Conservation (phyloP, 2,329 filamentous ascomycete genomes). For the Trichoderma cornu-damae region DNA sequence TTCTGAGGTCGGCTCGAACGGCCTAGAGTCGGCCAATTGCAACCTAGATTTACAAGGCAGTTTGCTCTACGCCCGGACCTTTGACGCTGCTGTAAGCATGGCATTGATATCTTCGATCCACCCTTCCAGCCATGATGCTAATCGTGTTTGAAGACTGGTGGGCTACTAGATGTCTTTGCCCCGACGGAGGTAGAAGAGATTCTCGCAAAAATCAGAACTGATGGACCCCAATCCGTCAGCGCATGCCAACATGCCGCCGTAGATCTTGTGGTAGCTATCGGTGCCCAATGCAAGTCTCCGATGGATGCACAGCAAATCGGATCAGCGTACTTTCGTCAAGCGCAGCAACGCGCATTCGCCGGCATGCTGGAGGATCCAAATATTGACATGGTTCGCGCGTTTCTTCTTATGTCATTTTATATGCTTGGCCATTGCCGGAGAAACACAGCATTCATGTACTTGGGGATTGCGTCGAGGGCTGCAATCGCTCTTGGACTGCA, state of each 20-base stretch:
- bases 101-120: neutral
- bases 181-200: conserved; percentile 27
- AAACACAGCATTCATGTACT: conserved; percentile 59
- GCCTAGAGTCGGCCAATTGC: neutral
- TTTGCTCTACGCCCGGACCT: conserved; percentile 19
- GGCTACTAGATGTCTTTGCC: conserved; percentile 32
- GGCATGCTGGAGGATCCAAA: conserved; percentile 51
- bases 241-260: conserved; percentile 18
- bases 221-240: conserved; percentile 11
- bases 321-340: conserved; percentile 42
- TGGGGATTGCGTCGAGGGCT: conserved; percentile 54
- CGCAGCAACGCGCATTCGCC: conserved; percentile 44
- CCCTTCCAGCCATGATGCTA: neutral
- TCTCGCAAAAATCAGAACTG: conserved; percentile 17
- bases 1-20: conserved; percentile 14
- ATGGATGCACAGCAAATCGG: conserved; percentile 29
- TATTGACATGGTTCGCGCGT: conserved; percentile 47
- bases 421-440: conserved; percentile 54
- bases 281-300: conserved; percentile 41
- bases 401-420: conserved; percentile 54
- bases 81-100: conserved; percentile 23
- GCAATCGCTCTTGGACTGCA: conserved; percentile 55
- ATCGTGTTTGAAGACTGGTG: conserved; percentile 28
- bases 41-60: conserved; percentile 22
- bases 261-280: conserved; percentile 48